Evolutionary conservation across 768 basidiomycete species (phyloP).

Genomic region (Amanita phalloides): DNA sequence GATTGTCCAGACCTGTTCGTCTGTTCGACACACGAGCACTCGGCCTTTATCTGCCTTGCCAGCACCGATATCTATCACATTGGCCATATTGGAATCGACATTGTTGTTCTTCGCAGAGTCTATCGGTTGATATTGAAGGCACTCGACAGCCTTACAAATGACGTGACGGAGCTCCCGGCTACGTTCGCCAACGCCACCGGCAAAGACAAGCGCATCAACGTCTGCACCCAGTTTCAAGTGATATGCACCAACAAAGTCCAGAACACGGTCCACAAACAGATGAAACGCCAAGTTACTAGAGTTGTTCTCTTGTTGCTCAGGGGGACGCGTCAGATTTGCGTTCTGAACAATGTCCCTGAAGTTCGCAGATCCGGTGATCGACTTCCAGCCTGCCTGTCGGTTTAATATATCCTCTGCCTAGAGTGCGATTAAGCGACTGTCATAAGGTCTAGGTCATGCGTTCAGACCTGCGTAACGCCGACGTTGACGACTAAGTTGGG

Average conservation of each 20-base stretch:
- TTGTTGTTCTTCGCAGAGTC: conserved; percentile 34
- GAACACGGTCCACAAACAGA: conserved; percentile 67
- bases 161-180: conserved; percentile 49
- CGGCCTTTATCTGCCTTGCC: conserved; percentile 15
- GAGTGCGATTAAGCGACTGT: neutral
- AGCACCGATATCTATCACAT: conserved; percentile 9
- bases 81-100: neutral
- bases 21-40: conserved; percentile 53
- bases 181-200: conserved; percentile 83
- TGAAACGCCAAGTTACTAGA: conserved; percentile 57
- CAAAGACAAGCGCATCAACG: conserved; percentile 76
- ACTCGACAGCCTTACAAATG: conserved; percentile 40
- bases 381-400: conserved; percentile 67
- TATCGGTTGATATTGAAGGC: conserved; percentile 50
- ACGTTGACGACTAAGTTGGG: conserved; percentile 32
- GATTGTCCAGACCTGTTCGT: conserved; percentile 40
- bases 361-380: conserved; percentile 72
- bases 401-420: conserved; percentile 69
- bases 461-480: conserved; percentile 38
- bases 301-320: conserved; percentile 18
- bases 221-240: conserved; percentile 56
- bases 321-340: conserved; percentile 21
- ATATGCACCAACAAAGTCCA: conserved; percentile 66
- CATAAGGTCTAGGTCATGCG: neutral
- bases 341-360: conserved; percentile 57